Evolutionary conservation across 2,329 filamentous ascomycete genomes (phyloP), one percentile per base, ranked within the genome.

Genomic region (Aspergillus cejpii): DNA sequence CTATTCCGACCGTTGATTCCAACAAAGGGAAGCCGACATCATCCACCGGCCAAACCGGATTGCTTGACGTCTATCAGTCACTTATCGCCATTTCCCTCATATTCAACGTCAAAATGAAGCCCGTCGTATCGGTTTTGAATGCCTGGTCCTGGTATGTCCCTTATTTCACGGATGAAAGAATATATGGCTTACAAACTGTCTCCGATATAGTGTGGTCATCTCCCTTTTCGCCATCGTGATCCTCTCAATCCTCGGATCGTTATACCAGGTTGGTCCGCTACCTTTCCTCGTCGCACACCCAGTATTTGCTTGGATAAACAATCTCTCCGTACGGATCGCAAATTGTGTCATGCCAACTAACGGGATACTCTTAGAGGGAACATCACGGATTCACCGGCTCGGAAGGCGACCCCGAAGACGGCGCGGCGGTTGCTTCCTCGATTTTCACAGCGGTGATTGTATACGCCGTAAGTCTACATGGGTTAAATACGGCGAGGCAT

Each of bases 391-490:
- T 96, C 67, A 83, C 89, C 60, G 91, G 91, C 53, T 80, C 81
- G 43, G 77, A 77, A 39, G 79, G 85, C 44, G 74, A 79, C 47
- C 86, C 84, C 6, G 72, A 83, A 53, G 78, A 95, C 60, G 85
- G 85, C 45, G 75, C 76, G 50, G 86, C 82, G 27, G 87, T 96
- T 38, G 88, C 91, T 4, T 80, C 77, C 20, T 91, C 89, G 21
- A 83, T 96, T 43, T 96, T 95, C 61, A 83, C 82, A 20, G 87
- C 91, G 33, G 90, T 97, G 33, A 74, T 88, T 41, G 84, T 97
- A 62, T 97, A 97, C 64, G 80, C 77, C 55, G 91, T 96, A 83
- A 55, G 87, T 80, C 43, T 47, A 2, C 26, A 26, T 5, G 21
- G 11, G n/a, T n/a, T n/a, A n/a, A n/a, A n/a, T n/a, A n/a, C n/a